Percentiles rank a stretch among this genome's conserved stretches.
These are phyloP conservation scores for Arthrinium puccinioides DNA, from an alignment of 2,329 filamentous ascomycete genomes.

Conservation along the genomic window DNA sequence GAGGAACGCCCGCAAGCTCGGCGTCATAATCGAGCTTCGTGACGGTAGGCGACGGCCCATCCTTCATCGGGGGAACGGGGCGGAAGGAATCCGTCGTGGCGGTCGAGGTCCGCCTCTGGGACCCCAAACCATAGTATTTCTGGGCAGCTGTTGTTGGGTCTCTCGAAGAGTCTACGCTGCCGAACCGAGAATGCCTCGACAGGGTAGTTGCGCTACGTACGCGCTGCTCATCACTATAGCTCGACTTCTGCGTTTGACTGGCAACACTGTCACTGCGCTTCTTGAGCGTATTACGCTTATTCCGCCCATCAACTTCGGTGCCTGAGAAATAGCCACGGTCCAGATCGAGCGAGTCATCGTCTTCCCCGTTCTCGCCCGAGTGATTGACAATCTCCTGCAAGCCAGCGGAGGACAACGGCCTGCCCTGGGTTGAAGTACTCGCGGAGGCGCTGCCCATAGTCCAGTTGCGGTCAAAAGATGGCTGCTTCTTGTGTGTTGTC, in stretches of 20 bases:
- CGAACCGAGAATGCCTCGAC: slow-evolving; percentile 69
- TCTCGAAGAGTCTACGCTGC: slow-evolving; percentile 68
- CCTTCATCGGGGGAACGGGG: slow-evolving; percentile 44
- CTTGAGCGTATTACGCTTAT: slow-evolving; percentile 71
- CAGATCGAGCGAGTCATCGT: slow-evolving; percentile 51
- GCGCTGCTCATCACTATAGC: slow-evolving; percentile 68
- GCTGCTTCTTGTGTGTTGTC: slow-evolving; percentile 52
- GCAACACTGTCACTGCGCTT: slow-evolving; percentile 58
- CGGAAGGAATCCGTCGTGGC: slow-evolving; percentile 48
- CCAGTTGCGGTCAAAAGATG: slow-evolving; percentile 66
- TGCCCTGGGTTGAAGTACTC: slow-evolving; percentile 27
- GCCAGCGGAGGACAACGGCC: slow-evolving; percentile 47
- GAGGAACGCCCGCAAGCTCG: slow-evolving; percentile 15
- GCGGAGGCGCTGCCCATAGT: slow-evolving; percentile 47
- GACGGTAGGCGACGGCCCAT: slow-evolving; percentile 47
- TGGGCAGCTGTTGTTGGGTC: slow-evolving; percentile 62
- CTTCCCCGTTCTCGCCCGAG: slow-evolving; percentile 27
- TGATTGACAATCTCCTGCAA: slow-evolving; percentile 36
- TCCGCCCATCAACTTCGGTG: slow-evolving; percentile 65
- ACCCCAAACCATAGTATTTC: slow-evolving; percentile 57
- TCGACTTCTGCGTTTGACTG: slow-evolving; percentile 63
- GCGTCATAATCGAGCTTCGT: slow-evolving; percentile 49
- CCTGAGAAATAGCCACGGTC: slow-evolving; percentile 94
- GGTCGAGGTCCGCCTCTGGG: slow-evolving; percentile 55
- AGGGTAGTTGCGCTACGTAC: slow-evolving; percentile 58